Percentiles rank a stretch among this genome's conserved stretches.
Conservation (phyloP, 768 basidiomycete genomes). For the Russula virescens region DNA sequence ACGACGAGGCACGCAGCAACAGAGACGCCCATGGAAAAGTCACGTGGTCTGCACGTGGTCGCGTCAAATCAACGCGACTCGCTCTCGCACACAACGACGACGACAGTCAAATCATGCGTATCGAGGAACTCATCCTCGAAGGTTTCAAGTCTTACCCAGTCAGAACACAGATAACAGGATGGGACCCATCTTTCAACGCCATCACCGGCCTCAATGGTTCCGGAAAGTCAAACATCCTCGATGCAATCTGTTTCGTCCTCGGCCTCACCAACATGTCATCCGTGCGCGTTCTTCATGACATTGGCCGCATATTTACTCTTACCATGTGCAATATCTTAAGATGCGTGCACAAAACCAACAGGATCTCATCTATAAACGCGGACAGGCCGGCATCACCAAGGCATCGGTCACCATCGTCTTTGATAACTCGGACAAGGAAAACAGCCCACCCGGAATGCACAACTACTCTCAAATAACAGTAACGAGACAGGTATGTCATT, state of each 20-base stretch:
- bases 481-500: constrained; percentile 73
- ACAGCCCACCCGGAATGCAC: constrained; percentile 78
- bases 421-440: constrained; percentile 87
- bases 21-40: background rate
- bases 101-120: constrained; percentile 14
- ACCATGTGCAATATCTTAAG: constrained; percentile 34
- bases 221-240: constrained; percentile 98
- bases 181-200: constrained; percentile 98
- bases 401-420: constrained; percentile 98
- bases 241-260: constrained; percentile 98
- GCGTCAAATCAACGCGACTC: background rate
- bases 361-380: constrained; percentile 98
- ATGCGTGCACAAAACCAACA: constrained; percentile 94
- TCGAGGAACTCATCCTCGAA: constrained; percentile 32
- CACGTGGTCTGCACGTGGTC: constrained; percentile 16
- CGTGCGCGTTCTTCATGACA: constrained; percentile 37
- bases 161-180: constrained; percentile 90
- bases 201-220: constrained; percentile 96
- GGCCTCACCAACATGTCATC: constrained; percentile 97
- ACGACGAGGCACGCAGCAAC: no score
- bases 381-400: constrained; percentile 94
- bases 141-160: constrained; percentile 99
- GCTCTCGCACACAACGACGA: background rate
- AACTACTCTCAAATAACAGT: constrained; percentile 87
- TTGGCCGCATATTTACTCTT: background rate